Conservation (phyloP, 345 rosid species). For the Salix arbutifolia region DNA sequence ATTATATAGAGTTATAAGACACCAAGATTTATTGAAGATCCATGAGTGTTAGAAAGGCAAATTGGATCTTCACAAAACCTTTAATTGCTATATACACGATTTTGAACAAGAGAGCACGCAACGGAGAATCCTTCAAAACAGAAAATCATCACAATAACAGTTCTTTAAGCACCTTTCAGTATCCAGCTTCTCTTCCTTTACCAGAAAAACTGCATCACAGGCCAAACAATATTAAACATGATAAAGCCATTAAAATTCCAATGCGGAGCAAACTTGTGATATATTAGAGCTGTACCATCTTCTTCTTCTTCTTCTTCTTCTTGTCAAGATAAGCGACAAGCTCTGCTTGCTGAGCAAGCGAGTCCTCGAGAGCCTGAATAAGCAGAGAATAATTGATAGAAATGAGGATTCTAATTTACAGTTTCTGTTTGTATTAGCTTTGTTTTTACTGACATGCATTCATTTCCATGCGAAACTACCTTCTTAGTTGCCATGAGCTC, state of each 20-base stretch:
- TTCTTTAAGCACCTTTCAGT: constrained; percentile 17
- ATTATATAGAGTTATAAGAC: neutral
- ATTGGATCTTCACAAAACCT: constrained; percentile 14
- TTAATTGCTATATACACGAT: constrained; percentile 12
- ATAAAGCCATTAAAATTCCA: constrained; percentile 1
- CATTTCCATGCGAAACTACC: constrained; percentile 32
- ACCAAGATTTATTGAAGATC: neutral
- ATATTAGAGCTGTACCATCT: constrained; percentile 35
- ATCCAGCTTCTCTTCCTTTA: constrained; percentile 21
- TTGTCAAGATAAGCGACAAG: constrained; percentile 69
- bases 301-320: constrained; percentile 86
- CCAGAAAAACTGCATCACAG: constrained; percentile 45
- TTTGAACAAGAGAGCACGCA: constrained; percentile 24
- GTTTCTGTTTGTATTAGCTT: neutral
- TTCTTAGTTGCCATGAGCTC: constrained; percentile 75
- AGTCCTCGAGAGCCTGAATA: constrained; percentile 74
- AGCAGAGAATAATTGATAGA: neutral
- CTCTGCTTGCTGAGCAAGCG: constrained; percentile 65
- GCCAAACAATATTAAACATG: constrained; percentile 10
- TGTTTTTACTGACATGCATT: neutral
- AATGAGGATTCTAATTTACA: neutral
- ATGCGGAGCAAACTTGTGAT: neutral
- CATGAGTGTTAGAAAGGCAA: neutral
- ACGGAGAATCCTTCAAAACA: constrained; percentile 4
- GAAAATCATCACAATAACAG: constrained; percentile 15